These are phyloP conservation scores for Alternaria angustiovoidea DNA, from an alignment of 2,329 filamentous ascomycete genomes.

Conservation along the genomic window DNA sequence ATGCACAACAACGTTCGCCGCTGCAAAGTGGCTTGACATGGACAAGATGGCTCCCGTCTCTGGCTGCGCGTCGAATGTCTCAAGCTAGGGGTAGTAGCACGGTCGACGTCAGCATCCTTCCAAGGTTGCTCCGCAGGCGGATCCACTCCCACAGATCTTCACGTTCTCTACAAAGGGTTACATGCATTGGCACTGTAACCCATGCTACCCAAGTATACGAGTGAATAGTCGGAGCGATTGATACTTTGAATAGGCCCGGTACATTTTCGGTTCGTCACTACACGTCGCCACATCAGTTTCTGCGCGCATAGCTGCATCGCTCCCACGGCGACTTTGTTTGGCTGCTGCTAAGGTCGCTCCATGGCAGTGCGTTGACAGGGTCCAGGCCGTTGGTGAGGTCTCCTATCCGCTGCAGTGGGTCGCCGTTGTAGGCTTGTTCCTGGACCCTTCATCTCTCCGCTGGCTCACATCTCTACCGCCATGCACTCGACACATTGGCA, in stretches of 20 bases:
- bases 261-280: neutral
- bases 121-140: conserved; percentile 2
- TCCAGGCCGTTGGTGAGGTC: conserved; percentile 1
- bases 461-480: neutral
- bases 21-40: neutral
- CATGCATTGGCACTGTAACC: conserved; percentile 13
- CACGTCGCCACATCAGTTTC: neutral
- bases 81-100: conserved; percentile 15
- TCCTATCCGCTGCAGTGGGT: conserved; percentile 11
- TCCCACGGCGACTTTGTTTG: neutral
- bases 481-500: conserved; percentile 2
- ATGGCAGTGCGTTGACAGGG: conserved; percentile 12
- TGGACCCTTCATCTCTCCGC: conserved; percentile 13
- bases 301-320: neutral
- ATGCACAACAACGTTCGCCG: conserved; percentile 2
- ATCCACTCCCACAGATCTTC: conserved; percentile 14
- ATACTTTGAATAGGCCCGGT: neutral
- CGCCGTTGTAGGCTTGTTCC: conserved; percentile 11
- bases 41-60: neutral
- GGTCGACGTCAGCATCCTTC: conserved; percentile 22
- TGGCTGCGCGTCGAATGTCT: conserved; percentile 3
- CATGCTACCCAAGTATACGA: neutral
- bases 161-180: conserved; percentile 6
- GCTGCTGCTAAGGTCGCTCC: conserved; percentile 2
- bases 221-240: conserved; percentile 1